phyloP scores from a whole-genome alignment of 2,329 filamentous ascomycete genomes.

The Arachnopeziza araneosa region DNA sequence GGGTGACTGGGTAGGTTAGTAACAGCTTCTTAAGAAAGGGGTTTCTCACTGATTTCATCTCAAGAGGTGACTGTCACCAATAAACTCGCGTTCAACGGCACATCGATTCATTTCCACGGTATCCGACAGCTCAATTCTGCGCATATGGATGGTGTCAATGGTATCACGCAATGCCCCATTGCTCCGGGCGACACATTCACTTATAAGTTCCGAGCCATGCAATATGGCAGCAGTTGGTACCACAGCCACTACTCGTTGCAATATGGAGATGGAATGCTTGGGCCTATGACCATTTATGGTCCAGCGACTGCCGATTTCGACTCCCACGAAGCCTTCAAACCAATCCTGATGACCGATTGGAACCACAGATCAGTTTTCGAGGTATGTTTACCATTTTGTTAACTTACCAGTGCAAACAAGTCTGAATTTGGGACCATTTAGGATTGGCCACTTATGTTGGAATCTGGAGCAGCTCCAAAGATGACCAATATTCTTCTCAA shows the following conservation, averaged over 20 bases:
- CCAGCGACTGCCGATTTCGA: slow-evolving; percentile 54
- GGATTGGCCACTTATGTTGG: neutral
- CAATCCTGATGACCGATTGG: slow-evolving; percentile 24
- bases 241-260: slow-evolving; percentile 49
- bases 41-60: neutral
- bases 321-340: slow-evolving; percentile 46
- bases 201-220: slow-evolving; percentile 22
- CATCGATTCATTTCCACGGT: slow-evolving; percentile 44
- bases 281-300: slow-evolving; percentile 54
- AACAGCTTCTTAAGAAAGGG: neutral
- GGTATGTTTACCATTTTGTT: slow-evolving; percentile 15
- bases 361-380: slow-evolving; percentile 16
- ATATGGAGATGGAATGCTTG: slow-evolving; percentile 48
- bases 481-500: slow-evolving; percentile 27
- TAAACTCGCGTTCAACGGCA: slow-evolving; percentile 34
- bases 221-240: slow-evolving; percentile 50
- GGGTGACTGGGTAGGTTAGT: slow-evolving; percentile 3
- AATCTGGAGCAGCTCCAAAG: neutral
- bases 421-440: neutral
- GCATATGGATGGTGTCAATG: slow-evolving; percentile 34
- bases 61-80: slow-evolving; percentile 9
- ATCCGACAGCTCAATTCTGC: slow-evolving; percentile 32
- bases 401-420: neutral
- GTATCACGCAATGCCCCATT: slow-evolving; percentile 61
- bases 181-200: slow-evolving; percentile 35